Conservation (phyloP, 768 basidiomycete genomes). For the Lactifluus subvellereus region DNA sequence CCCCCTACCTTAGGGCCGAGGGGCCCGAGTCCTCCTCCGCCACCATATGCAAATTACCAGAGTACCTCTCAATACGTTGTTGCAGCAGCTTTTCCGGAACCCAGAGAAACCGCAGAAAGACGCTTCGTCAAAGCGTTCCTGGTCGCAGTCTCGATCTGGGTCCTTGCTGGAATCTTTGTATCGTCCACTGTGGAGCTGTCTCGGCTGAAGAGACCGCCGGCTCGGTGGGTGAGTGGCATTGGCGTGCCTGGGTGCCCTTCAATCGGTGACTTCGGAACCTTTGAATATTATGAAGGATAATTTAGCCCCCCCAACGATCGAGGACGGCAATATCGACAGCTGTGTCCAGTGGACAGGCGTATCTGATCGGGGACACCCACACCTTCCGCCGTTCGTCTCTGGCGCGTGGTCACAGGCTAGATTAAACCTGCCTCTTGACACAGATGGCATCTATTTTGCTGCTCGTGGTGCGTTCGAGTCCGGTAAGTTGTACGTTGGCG, state of each 20-base stretch:
- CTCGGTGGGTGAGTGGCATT: slow-evolving; percentile 8
- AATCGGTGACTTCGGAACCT: neutral
- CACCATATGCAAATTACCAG: slow-evolving; percentile 12
- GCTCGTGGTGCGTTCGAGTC: slow-evolving; percentile 29
- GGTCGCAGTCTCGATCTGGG: slow-evolving; percentile 28
- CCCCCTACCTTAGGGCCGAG: neutral
- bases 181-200: slow-evolving; percentile 3
- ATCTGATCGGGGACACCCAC: slow-evolving; percentile 24
- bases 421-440: slow-evolving; percentile 31
- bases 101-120: slow-evolving; percentile 6
- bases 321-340: neutral
- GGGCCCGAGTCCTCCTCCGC: slow-evolving; percentile 1
- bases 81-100: neutral
- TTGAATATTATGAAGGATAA: neutral
- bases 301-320: neutral
- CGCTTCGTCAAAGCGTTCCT: slow-evolving; percentile 30
- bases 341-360: slow-evolving; percentile 4
- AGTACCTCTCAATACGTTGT: neutral
- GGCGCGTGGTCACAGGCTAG: slow-evolving; percentile 25
- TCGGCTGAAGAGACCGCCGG: neutral
- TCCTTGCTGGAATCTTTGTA: slow-evolving; percentile 19
- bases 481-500: slow-evolving; percentile 15
- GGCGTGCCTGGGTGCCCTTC: slow-evolving; percentile 21
- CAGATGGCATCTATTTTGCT: slow-evolving; percentile 31
- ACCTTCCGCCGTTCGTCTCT: slow-evolving; percentile 20